Conservation (phyloP, 2,329 filamentous ascomycete genomes). For the Dothistroma septosporum region DNA sequence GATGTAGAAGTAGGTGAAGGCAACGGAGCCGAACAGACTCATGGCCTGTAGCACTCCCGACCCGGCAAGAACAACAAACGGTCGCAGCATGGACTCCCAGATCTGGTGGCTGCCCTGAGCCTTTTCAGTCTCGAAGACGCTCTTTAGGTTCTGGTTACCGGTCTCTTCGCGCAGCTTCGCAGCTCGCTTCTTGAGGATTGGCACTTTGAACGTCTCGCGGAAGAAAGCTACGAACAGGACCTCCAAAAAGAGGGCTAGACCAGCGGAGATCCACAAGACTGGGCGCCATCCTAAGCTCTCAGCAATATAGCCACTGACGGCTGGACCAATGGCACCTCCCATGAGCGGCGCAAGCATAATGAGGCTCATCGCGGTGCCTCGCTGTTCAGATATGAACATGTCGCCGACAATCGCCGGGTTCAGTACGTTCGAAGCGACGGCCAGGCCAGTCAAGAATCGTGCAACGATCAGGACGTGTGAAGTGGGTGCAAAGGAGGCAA, state of each 20-base stretch:
- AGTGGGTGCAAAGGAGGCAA: conserved; percentile 39
- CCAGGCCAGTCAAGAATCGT: conserved; percentile 43
- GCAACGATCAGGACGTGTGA: conserved; percentile 40
- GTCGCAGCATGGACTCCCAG: conserved; percentile 40
- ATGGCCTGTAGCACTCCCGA: conserved; percentile 55
- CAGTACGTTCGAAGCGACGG: conserved; percentile 52
- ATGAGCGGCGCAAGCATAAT: conserved; percentile 56
- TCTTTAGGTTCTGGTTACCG: conserved; percentile 14
- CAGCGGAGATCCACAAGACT: conserved; percentile 50
- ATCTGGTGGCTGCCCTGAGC: conserved; percentile 18
- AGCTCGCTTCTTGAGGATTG: conserved; percentile 49
- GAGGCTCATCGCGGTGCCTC: conserved; percentile 56
- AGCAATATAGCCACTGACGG: conserved; percentile 53
- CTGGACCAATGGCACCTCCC: conserved; percentile 56
- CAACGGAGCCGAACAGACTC: conserved; percentile 41
- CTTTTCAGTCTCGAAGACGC: conserved; percentile 18
- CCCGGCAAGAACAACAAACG: conserved; percentile 41
- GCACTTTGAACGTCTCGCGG: conserved; percentile 59
- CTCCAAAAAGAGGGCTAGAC: conserved; percentile 49
- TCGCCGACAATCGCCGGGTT: conserved; percentile 62
- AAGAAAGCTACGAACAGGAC: conserved; percentile 50
- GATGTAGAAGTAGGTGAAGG: conserved; percentile 46
- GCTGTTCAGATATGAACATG: conserved; percentile 55
- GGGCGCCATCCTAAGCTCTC: conserved; percentile 54
- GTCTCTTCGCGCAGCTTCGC: conserved; percentile 25